These are phyloP conservation scores for Hypoxylon sp. DNA, from an alignment of 2,329 filamentous ascomycete species.

Conservation along the genomic window DNA sequence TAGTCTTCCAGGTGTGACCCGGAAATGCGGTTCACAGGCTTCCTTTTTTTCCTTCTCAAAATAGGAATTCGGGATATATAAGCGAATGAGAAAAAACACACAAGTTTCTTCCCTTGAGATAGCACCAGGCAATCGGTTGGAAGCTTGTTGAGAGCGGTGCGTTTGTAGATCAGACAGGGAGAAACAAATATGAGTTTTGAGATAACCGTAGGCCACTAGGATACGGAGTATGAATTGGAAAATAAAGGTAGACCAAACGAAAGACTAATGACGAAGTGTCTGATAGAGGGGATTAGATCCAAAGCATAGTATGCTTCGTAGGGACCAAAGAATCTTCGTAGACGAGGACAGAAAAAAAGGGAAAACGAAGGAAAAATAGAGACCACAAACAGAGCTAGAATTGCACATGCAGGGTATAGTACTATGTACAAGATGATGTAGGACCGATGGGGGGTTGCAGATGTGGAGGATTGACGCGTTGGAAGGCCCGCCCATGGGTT, in stretches of 20 bases:
- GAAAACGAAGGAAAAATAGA: slow-evolving; percentile 21
- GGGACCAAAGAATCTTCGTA: slow-evolving; percentile 25
- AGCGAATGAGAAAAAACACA: slow-evolving; percentile 34
- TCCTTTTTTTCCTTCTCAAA: slow-evolving; percentile 18
- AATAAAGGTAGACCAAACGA: slow-evolving; percentile 45
- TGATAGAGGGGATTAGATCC: slow-evolving; percentile 29
- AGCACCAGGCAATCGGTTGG: slow-evolving; percentile 53
- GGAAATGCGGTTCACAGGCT: slow-evolving; percentile 17
- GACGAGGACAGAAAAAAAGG: slow-evolving; percentile 22
- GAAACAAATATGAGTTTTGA: slow-evolving; percentile 23
- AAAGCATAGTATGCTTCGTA: slow-evolving; percentile 35
- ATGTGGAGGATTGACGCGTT: slow-evolving; percentile 40
- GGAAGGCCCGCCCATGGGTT: slow-evolving; percentile 29
- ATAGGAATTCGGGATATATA: slow-evolving; percentile 28
- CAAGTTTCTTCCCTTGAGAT: slow-evolving; percentile 41
- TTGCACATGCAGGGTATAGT: slow-evolving; percentile 16
- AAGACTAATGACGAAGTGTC: slow-evolving; percentile 42
- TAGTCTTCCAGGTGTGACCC: slow-evolving; percentile 27
- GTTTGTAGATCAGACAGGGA: slow-evolving; percentile 20
- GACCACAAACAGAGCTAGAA: slow-evolving; percentile 28
- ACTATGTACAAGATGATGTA: slow-evolving; percentile 23
- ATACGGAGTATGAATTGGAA: slow-evolving; percentile 32
- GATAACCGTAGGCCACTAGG: slow-evolving; percentile 34
- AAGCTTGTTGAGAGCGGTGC: slow-evolving; percentile 33
- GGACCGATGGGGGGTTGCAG: slow-evolving; percentile 19